phyloP scores from a whole-genome alignment of 1,139 yeast species.

The Saccharomyces pastorianus region DNA sequence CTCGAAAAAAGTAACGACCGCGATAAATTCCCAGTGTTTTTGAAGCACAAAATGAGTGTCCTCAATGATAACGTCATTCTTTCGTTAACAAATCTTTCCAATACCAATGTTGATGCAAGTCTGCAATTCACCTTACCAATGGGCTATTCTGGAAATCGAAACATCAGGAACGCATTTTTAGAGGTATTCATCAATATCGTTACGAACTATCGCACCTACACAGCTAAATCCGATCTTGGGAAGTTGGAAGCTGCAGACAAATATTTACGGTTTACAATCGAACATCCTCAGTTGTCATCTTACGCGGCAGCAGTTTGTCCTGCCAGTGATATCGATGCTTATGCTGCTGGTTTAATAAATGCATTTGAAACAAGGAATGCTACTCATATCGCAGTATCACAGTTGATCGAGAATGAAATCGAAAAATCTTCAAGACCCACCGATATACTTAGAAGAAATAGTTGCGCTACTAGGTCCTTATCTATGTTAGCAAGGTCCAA shows the following conservation, averaged over 20 bases:
- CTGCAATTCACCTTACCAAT: slow-evolving; percentile 67
- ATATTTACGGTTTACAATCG: slow-evolving; percentile 17
- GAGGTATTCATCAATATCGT: slow-evolving; percentile 69
- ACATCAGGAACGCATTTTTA: slow-evolving; percentile 62
- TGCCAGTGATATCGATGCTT: slow-evolving; percentile 61
- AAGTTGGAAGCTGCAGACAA: slow-evolving; percentile 28
- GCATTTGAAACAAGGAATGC: slow-evolving; percentile 48
- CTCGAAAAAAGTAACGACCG: slow-evolving; percentile 48
- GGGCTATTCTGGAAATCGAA: slow-evolving; percentile 63
- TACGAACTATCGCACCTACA: slow-evolving; percentile 33
- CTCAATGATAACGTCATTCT: slow-evolving; percentile 58
- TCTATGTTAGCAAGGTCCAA: slow-evolving; percentile 62
- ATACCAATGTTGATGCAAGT: slow-evolving; percentile 71
- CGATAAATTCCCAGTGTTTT: slow-evolving; percentile 32
- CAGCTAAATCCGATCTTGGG: slow-evolving; percentile 27
- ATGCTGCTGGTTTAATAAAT: slow-evolving; percentile 64
- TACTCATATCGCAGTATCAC: slow-evolving; percentile 48
- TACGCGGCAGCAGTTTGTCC: slow-evolving; percentile 44
- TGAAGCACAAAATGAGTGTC: slow-evolving; percentile 46
- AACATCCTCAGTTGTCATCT: slow-evolving; percentile 30
- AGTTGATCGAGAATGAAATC: slow-evolving; percentile 57
- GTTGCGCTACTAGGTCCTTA: slow-evolving; percentile 70
- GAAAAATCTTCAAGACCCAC: slow-evolving; percentile 51
- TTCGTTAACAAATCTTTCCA: slow-evolving; percentile 60
- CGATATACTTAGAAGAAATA: slow-evolving; percentile 71